These are phyloP conservation scores for Conoideocrella luteorostrata DNA, from an alignment of 2,329 filamentous ascomycete species.

Conservation along the genomic window DNA sequence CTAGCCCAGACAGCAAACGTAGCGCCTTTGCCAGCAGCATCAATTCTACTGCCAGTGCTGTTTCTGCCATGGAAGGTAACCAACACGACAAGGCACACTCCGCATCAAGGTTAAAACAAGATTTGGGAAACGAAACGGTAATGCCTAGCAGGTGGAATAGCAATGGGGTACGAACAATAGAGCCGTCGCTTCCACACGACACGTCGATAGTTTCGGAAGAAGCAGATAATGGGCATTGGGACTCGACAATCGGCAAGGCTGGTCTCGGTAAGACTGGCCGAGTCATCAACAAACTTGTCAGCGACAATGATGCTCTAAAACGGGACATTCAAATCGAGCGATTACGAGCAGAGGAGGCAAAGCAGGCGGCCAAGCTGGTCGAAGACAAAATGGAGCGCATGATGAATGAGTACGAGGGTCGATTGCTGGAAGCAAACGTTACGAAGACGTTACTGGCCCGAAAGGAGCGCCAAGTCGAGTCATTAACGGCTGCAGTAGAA, in stretches of 20 bases:
- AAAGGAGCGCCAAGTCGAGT: slow-evolving; percentile 69
- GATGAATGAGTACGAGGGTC: slow-evolving; percentile 61
- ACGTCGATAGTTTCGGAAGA: slow-evolving; percentile 26
- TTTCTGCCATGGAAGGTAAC: slow-evolving; percentile 34
- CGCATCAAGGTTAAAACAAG: slow-evolving; percentile 30
- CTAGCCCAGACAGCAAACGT: slow-evolving; percentile 39
- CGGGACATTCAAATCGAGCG: slow-evolving; percentile 64
- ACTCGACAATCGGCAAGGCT: slow-evolving; percentile 63
- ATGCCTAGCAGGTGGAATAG: slow-evolving; percentile 25
- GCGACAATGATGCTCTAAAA: slow-evolving; percentile 72
- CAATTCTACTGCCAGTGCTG: slow-evolving; percentile 46
- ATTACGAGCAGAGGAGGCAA: slow-evolving; percentile 62
- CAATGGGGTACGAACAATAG: slow-evolving; percentile 24
- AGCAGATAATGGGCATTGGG: slow-evolving; percentile 42
- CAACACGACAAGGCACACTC: slow-evolving; percentile 26
- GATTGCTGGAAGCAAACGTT: slow-evolving; percentile 62
- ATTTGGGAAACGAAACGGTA: slow-evolving; percentile 17
- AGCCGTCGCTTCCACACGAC: slow-evolving; percentile 21
- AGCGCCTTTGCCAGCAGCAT: slow-evolving; percentile 51
- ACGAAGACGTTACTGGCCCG: slow-evolving; percentile 64
- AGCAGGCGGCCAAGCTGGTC: slow-evolving; percentile 58
- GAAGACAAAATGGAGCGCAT: slow-evolving; percentile 67
- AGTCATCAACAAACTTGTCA: slow-evolving; percentile 75
- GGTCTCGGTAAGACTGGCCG: slow-evolving; percentile 68
- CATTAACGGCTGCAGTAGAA: slow-evolving; percentile 57